phyloP scores from a whole-genome alignment of 129 eudicot genomes.

The Artemisia argyi region DNA sequence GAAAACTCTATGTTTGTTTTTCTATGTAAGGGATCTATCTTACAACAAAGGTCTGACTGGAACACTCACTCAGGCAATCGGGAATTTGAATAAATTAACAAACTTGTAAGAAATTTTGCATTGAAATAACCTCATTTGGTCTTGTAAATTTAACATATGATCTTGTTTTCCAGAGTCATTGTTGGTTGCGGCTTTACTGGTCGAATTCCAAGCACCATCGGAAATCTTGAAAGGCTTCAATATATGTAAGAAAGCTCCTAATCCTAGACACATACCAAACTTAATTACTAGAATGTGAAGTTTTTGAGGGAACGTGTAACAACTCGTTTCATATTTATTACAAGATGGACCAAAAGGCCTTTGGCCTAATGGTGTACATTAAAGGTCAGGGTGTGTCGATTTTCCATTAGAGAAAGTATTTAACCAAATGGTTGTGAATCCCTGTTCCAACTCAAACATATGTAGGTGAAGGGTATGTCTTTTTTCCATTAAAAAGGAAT shows the following conservation, averaged over 20 bases:
- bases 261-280: neutral
- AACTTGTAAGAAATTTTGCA: conserved; percentile 54
- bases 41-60: conserved; percentile 67
- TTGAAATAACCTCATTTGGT: neutral
- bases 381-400: neutral
- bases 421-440: no score
- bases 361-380: no score
- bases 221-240: conserved; percentile 51
- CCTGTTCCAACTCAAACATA: no score
- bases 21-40: conserved; percentile 73
- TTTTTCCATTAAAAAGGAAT: no score
- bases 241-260: conserved; percentile 50
- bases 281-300: neutral
- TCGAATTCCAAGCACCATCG: conserved; percentile 59
- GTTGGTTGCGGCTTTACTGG: conserved; percentile 74
- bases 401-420: no score
- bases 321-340: no score
- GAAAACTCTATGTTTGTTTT: neutral
- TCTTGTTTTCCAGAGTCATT: conserved; percentile 34
- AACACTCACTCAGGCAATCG: conserved; percentile 66
- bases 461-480: no score
- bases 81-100: conserved; percentile 53
- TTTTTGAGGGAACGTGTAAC: no score
- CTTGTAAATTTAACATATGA: conserved; percentile 3
- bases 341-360: no score